Evolutionary conservation across 2,329 filamentous ascomycete species (phyloP), one percentile per base, ranked within the genome.

Genomic region (Penicillium concentricum): DNA sequence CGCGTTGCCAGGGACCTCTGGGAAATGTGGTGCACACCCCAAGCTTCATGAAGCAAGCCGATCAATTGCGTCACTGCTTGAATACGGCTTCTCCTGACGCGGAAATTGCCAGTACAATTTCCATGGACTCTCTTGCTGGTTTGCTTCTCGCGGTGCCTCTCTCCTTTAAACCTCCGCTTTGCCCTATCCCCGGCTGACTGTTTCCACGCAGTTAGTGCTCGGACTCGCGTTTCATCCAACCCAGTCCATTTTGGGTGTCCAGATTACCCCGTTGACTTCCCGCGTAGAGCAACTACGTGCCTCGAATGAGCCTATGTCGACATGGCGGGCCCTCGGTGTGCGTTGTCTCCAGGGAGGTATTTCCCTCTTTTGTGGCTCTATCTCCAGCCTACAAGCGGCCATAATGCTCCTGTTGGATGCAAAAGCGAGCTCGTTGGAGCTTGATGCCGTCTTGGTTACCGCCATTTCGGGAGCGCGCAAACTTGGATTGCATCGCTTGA

Each of bases 1-100:
- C 51, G 8, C 55, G 58, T 45, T 60, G 56, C 13, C 58, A 58
- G 38, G 58, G 46, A 13, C 56, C 56, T 1, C 37, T 58, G 20
- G 56, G 58, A n/a, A 60, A 58, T 45, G 44, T 51, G 16, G 39
- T 58, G 13, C 58, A 60, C 47, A 56, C 56, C 2, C 44, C 51
- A 15, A 49, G 34, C 20, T 60, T 60, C 47, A 34, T 53, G 39
- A 52, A 46, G 20, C 51, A 55, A 41, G 51, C 55, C 4, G 48
- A 50, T 10, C 18, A 34, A 26, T 26, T 58, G 34, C 18, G n/a
- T 8, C 34, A 58, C 12, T 46, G 32, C 18, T 20, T 43, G 2
- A n/a, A 22, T 26, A 43, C 18, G 41, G 5, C 15, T 28, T 28
- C 41, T 16, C 24, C 41, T 16, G 24, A 28, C 9, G 9, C 41